Percentiles rank a stretch among this genome's conserved stretches.
phyloP scores from a whole-genome alignment of 495 filamentous ascomycete species.

The Penicillium bialowiezense region DNA sequence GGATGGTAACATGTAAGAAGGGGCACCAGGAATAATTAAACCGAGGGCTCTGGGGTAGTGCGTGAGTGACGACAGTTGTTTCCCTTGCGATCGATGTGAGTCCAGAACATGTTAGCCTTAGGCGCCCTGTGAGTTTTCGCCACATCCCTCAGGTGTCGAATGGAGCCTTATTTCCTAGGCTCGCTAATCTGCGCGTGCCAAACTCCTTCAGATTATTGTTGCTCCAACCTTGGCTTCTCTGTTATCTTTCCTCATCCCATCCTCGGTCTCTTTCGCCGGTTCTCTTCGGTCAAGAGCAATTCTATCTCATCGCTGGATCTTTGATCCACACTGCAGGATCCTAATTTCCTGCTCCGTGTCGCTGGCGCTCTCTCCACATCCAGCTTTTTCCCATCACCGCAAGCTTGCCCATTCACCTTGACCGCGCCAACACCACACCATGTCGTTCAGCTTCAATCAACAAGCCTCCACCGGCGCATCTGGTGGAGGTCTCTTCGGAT shows the following conservation, averaged over 20 bases:
- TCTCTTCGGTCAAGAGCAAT: slow-evolving; percentile 6
- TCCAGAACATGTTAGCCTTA: slow-evolving; percentile 36
- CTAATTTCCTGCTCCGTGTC: slow-evolving; percentile 12
- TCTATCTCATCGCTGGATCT: slow-evolving; percentile 2
- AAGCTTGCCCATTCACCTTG: slow-evolving; percentile 16
- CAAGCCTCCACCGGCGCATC: slow-evolving; percentile 35
- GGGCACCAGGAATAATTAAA: slow-evolving; percentile 10
- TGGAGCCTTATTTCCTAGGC: slow-evolving; percentile 8
- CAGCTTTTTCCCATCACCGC: slow-evolving; percentile 18
- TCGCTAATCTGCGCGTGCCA: slow-evolving; percentile 18
- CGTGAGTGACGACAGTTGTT: slow-evolving; percentile 28
- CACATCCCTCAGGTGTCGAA: slow-evolving; percentile 8
- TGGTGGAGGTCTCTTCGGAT: slow-evolving; percentile 38
- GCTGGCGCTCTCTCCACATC: slow-evolving; percentile 16
- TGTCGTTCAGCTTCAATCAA: slow-evolving; percentile 38
- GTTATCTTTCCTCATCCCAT: slow-evolving; percentile 2
- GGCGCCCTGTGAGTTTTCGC: slow-evolving; percentile 11
- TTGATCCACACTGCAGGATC: slow-evolving; percentile 17
- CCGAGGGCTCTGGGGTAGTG: slow-evolving; percentile 15
- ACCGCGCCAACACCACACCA: slow-evolving; percentile 22
- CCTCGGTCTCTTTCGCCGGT: slow-evolving; percentile 7
- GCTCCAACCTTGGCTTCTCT: slow-evolving; percentile 10
- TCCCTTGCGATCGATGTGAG: slow-evolving; percentile 36
- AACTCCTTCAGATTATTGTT: slow-evolving; percentile 29
- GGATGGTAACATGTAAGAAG: slow-evolving; percentile 17